Percentiles rank a stretch among this genome's conserved stretches.
These are phyloP conservation scores for Psilocybe cyanescens DNA, from an alignment of 768 basidiomycete species.

Conservation along the genomic window DNA sequence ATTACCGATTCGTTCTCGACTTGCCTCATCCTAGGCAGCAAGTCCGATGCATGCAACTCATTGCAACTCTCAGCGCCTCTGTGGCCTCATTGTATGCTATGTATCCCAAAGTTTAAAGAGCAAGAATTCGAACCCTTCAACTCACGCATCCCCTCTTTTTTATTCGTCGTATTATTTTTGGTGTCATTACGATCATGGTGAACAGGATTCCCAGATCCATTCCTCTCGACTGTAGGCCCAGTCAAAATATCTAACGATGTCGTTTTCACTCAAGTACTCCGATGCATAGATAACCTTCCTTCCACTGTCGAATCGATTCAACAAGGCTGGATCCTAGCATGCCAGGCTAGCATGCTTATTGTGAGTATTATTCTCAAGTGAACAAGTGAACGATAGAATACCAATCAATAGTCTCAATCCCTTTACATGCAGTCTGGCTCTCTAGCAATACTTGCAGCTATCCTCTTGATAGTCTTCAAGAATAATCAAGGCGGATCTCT, in stretches of 20 bases:
- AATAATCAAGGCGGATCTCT: neutral
- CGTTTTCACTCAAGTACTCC: neutral
- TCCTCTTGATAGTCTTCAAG: slow-evolving; percentile 18
- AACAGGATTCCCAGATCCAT: slow-evolving; percentile 8
- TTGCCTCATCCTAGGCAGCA: too few species aligned
- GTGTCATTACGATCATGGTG: neutral
- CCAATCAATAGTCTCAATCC: neutral
- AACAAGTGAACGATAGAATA: neutral
- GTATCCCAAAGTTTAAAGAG: too few species aligned
- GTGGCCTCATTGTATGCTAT: too few species aligned
- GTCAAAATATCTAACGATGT: neutral
- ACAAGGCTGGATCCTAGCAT: slow-evolving; percentile 25
- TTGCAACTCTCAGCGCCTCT: too few species aligned
- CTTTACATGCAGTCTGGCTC: slow-evolving; percentile 20
- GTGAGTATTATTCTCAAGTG: slow-evolving; percentile 9
- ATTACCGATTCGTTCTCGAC: too few species aligned
- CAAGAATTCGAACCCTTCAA: too few species aligned
- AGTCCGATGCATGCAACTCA: too few species aligned
- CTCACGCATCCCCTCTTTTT: neutral
- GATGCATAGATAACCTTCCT: slow-evolving; percentile 24
- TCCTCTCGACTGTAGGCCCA: slow-evolving; percentile 20
- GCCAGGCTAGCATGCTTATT: slow-evolving; percentile 22
- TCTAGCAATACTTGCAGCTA: slow-evolving; percentile 20
- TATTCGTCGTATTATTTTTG: neutral
- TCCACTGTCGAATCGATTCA: slow-evolving; percentile 27